Base-by-base conservation (phyloP, 371 early-diverging fungal species). In the Haplosporangium sp. region DNA sequence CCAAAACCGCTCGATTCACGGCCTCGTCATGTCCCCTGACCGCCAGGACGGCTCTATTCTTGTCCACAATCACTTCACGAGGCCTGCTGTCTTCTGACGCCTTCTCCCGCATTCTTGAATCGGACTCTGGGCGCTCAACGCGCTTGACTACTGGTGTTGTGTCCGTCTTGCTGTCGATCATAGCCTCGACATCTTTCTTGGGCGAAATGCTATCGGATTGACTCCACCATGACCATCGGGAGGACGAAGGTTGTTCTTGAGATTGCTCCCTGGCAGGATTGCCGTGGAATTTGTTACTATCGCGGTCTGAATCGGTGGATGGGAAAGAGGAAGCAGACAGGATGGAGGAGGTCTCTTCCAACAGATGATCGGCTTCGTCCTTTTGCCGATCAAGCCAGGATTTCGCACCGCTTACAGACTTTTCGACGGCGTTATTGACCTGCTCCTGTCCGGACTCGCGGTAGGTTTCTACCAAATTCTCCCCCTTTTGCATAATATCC, bases 171-270 rank as follows among this genome's bases (percentile, higher is more conserved):
- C 40, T 23, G 7, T 52, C 29, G 6, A 51, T 55, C 42, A 53
- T 54, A 29, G 41, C 20, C 12, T 59, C 42, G 13, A 51, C 3
- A 0, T 41, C 59, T 29, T 23, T 18, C 54, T 55, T 59, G 23
- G 69, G 47, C 0, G 58, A 14, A 40, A 46, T 47, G 29, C 37
- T 52, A 8, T 65, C 59, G 20, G 63, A 20, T 11, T 36, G 12
- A 20, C 41, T 63, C 76, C 76, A 70, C 76, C 76, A 76, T 7
- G 55, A 67, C 70, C 71, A 70, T 16, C 67, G 63, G 5, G 71
- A 71, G 14, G 71, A 55, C 37, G 71, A 70, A 14, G 69, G 70
- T 37, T 48, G 29, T n/a, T 67, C 64, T n/a, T 57, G 13, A 42
- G 64, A 37, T 8, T 36, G 47, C 21, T 54, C 45, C 40, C 23